Evolutionary conservation across 1,139 yeast species (phyloP).

Genomic region (Arxiozyma slooffiae): DNA sequence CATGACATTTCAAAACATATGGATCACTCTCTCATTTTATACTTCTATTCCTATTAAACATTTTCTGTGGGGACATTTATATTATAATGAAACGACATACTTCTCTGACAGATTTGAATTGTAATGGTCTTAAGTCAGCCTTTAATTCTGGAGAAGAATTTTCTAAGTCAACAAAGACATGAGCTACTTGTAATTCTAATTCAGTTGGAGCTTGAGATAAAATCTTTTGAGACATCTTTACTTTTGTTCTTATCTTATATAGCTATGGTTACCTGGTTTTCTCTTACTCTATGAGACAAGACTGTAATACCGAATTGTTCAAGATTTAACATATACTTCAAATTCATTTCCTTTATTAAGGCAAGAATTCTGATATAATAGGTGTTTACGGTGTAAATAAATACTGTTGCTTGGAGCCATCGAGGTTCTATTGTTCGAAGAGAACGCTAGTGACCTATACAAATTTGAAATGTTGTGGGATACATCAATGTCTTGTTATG

Average conservation of each 20-base stretch:
- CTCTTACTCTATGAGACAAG: neutral
- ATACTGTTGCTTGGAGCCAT: neutral
- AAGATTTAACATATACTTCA: neutral
- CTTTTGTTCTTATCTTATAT: conserved; percentile 10
- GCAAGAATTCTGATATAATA: neutral
- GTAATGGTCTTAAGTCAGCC: conserved; percentile 97
- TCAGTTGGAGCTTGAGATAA: conserved; percentile 88
- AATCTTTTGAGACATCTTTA: conserved; percentile 90
- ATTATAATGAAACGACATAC: conserved; percentile 29
- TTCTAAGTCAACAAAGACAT: conserved; percentile 97
- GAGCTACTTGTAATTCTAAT: conserved; percentile 99
- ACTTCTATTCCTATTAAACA: neutral
- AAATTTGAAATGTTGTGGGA: neutral
- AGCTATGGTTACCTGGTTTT: neutral
- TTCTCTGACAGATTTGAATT: conserved; percentile 97
- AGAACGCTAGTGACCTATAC: neutral
- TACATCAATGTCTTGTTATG: too few species aligned
- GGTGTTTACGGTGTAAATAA: neutral
- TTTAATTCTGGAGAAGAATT: conserved; percentile 85
- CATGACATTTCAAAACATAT: neutral
- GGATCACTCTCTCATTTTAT: conserved; percentile 2
- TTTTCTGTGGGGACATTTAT: neutral
- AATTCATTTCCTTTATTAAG: neutral
- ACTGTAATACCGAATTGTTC: too few species aligned
- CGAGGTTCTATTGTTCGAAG: neutral